These are phyloP conservation scores for Hemerocallis citrina DNA, from an alignment of 106 monocot genomes.

Conservation along the genomic window DNA sequence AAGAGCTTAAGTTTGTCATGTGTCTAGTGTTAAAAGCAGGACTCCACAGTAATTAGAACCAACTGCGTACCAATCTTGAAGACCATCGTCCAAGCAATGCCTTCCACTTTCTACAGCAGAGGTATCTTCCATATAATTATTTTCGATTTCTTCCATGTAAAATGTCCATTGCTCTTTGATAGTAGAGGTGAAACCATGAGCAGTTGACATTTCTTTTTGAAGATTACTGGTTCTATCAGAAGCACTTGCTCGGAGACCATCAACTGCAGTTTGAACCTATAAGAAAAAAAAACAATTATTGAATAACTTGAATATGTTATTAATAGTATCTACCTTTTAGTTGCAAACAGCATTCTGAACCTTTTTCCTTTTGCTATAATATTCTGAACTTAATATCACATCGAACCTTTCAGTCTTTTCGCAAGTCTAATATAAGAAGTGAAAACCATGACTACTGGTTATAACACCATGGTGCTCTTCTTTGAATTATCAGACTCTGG, in stretches of 20 bases:
- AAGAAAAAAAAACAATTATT: not conserved
- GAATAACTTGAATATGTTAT: not conserved
- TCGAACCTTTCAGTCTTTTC: no score
- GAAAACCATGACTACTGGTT: no score
- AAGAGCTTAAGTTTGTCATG: no score
- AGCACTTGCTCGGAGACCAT: constrained; percentile 58
- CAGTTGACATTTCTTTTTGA: constrained; percentile 65
- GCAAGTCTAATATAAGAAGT: no score
- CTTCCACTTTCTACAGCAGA: constrained; percentile 52
- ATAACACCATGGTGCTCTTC: no score
- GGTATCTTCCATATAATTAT: constrained; percentile 53
- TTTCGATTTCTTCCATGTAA: constrained; percentile 80
- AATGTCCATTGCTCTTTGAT: constrained; percentile 50
- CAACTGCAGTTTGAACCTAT: constrained; percentile 82
- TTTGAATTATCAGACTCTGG: no score
- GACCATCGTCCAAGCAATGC: constrained; percentile 50
- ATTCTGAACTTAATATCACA: no score
- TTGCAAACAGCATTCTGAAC: not conserved
- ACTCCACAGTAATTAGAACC: not conserved
- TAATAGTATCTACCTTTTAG: not conserved
- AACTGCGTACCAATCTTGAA: constrained; percentile 53
- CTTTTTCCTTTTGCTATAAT: no score
- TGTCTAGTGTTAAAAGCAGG: no score
- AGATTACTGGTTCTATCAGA: constrained; percentile 50
- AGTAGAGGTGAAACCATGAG: constrained; percentile 55